Base-by-base conservation (phyloP, 164 flowering plant species). In the Buxus sempervirens region DNA sequence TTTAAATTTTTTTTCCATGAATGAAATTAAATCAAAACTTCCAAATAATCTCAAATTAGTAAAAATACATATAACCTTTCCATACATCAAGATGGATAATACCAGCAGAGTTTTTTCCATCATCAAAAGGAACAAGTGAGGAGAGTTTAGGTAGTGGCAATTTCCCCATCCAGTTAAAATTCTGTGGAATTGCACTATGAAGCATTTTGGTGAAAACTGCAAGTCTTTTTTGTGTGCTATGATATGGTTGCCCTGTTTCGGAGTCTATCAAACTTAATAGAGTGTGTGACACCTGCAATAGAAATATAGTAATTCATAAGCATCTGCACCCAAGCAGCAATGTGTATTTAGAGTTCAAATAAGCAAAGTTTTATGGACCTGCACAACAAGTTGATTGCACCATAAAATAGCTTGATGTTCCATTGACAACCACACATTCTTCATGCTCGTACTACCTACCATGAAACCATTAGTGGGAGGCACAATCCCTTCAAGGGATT, bases 301-400 rank as follows among this genome's bases (percentile, higher is more conserved):
- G 61, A 62, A 67, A 57, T 16, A 67, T 22, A 62, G 28, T 60
- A 48, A 54, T 53, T 79, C 65, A 81, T 74, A 60, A 76, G 48
- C 38, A 2, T 28, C 28, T 41, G 45, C 6, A n/a, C n/a, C n/a
- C n/a, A n/a, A n/a, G n/a, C n/a, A 27, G 18, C 38, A 59, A 45
- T 53, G 51, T 22, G 16, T 5, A 54, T n/a, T 14, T 59, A 32
- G 23, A 23, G 64, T 53, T 65, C 49, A 20, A 53, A 54, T 70
- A 67, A 23, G 23, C 5, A 24, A 78, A n/a, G 53, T 70, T 60
- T 48, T 26, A 75, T 83, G 79, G 54, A 90, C 99, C 78, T 96
- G 99, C 60, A 93, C 89, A 80, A 93, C 97, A 28, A 96, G 78
- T 75, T 96, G 99, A 82, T 96, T 96, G 74, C 99, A 96, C 99